Evolutionary conservation across 768 basidiomycete genomes (phyloP).

Genomic region (Saitozyma sp.): DNA sequence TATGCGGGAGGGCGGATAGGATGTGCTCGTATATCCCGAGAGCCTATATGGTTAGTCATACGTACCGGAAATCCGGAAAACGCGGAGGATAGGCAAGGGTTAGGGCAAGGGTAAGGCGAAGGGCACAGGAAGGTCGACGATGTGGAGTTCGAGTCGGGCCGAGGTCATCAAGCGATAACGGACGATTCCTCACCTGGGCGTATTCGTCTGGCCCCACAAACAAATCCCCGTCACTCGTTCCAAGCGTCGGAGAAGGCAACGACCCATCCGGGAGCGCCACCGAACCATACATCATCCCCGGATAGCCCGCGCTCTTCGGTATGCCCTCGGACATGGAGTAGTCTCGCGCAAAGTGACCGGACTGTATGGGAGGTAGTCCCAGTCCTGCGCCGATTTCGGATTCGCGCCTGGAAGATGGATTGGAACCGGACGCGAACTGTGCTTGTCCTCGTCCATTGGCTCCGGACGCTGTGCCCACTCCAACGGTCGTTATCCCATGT

Average conservation of each 20-base stretch:
- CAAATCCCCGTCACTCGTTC: constrained; percentile 9
- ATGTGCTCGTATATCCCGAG: constrained; percentile 23
- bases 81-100: no score
- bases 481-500: no score
- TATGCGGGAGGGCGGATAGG: constrained; percentile 18
- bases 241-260: neutral
- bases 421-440: no score
- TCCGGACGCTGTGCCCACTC: no score
- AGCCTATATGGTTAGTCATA: constrained; percentile 12
- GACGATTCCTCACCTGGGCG: constrained; percentile 20
- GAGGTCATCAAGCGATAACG: neutral
- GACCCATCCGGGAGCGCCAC: neutral
- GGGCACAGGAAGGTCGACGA: neutral
- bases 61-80: no score
- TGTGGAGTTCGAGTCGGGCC: no score
- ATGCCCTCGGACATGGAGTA: neutral
- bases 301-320: constrained; percentile 15
- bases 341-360: neutral
- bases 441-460: no score
- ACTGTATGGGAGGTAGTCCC: neutral
- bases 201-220: constrained; percentile 21
- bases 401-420: no score
- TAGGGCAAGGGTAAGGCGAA: neutral
- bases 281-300: constrained; percentile 12
- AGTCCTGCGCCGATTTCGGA: neutral